Evolutionary conservation across 164 flowering plant species (phyloP), one percentile per base, ranked within the genome.

Genomic region (Aristolochia fimbriata): DNA sequence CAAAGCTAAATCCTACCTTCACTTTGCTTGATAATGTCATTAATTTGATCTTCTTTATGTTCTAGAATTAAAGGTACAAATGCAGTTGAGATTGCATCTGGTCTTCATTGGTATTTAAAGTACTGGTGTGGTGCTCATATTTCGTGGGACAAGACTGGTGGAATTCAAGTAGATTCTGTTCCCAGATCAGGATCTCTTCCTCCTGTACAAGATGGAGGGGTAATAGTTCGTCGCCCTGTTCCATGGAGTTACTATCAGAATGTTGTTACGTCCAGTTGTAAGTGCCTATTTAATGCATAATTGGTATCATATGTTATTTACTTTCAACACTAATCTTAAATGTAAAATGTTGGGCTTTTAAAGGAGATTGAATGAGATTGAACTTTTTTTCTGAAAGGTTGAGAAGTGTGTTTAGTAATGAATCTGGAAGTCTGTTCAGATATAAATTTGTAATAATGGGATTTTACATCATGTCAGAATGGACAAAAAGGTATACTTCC

Each of bases 81-180:
- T 14, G 96, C 83, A 31, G 90, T 89, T 76, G 96, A 92, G 72
- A 69, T 92, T 60, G 72, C 85, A 65, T 82, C 95, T 43, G 98
- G 96, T 51, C 85, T 92, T 24, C 91, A 89, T 62, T 92, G 98
- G 96, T 92, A 92, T 59, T 61, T 92, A 47, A 92, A 92, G 66
- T 87, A 89, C 62, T 82, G 76, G 81, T 87, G 98, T 73, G 86
- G 84, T 48, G 93, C 93, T 74, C 98, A 92, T 75, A 63, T 89
- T 71, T 92, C 98, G 1, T 92, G 98, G 98, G 93, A 86, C 69
- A 92, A 87, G 81, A 89, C 98, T 51, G 98, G 98, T 62, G 93
- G 96, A 30, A 52, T 73, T 65, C 98, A 92, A 79, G 58, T 83
- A 46, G 83, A 78, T 75, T 83, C 96, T 37, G 61, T 89, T 59